phyloP scores from a whole-genome alignment of 2,329 filamentous ascomycete genomes.

The Ustilaginoidea virens region DNA sequence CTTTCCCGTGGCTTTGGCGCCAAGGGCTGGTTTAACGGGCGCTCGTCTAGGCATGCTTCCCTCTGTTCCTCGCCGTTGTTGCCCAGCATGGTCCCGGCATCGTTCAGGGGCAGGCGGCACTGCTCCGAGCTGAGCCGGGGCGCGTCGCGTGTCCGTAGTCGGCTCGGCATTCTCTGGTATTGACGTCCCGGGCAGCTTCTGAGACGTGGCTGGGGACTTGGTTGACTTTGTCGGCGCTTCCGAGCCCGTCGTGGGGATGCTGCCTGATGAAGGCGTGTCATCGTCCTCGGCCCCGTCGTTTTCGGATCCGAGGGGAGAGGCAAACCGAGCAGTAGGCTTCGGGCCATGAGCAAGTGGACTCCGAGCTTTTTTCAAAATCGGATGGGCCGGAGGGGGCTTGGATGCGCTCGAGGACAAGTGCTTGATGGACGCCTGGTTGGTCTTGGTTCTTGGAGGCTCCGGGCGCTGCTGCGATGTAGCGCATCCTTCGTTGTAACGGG shows the following conservation, averaged over 20 bases:
- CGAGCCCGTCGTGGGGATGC: conserved; percentile 17
- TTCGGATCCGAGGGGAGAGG: conserved; percentile 34
- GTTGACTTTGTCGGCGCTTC: conserved; percentile 15
- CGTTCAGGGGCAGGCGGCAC: not conserved
- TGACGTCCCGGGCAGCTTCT: conserved; percentile 28
- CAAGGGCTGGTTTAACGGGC: conserved; percentile 10
- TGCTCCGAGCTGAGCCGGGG: not conserved
- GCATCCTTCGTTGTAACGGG: conserved; percentile 8
- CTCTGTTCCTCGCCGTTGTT: not conserved
- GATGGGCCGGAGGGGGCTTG: conserved; percentile 33
- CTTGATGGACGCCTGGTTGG: conserved; percentile 10
- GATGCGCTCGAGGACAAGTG: conserved; percentile 24
- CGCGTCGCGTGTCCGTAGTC: not conserved
- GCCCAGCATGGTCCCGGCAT: not conserved
- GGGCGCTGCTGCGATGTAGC: conserved; percentile 5
- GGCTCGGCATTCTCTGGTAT: conserved; percentile 13
- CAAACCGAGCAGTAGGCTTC: conserved; percentile 45
- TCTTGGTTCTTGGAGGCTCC: conserved; percentile 6
- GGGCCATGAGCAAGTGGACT: conserved; percentile 36
- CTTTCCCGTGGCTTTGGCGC: conserved; percentile 34
- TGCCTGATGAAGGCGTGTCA: conserved; percentile 25
- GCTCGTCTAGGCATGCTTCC: conserved; percentile 1
- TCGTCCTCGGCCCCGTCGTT: conserved; percentile 20
- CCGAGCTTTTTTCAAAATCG: conserved; percentile 44
- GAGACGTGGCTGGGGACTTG: conserved; percentile 11